These are phyloP conservation scores for Trametes hirsuta DNA, from an alignment of 1,284 basidiomycete genomes.

Conservation along the genomic window DNA sequence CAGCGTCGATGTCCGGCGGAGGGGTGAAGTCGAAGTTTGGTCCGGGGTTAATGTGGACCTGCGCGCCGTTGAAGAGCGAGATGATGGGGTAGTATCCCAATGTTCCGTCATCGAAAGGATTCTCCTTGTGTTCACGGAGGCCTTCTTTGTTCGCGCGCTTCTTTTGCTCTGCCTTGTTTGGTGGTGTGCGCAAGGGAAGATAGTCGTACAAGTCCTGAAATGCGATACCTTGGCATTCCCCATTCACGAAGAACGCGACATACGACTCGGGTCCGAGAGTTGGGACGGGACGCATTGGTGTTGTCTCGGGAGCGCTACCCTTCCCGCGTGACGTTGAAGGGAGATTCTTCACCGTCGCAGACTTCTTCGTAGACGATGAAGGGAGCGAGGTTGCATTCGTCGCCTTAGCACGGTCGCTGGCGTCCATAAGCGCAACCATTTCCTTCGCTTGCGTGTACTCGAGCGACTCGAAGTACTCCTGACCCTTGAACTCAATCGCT, in stretches of 20 bases:
- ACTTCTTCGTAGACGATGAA: conserved; percentile 63
- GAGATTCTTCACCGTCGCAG: conserved; percentile 66
- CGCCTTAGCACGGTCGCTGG: conserved; percentile 48
- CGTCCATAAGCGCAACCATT: conserved; percentile 86
- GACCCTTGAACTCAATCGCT: conserved; percentile 94
- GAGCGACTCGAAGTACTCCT: conserved; percentile 93
- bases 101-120: conserved; percentile 91
- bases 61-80: conserved; percentile 90
- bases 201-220: conserved; percentile 93
- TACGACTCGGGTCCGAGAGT: conserved; percentile 69
- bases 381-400: conserved; percentile 60
- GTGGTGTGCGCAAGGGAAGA: conserved; percentile 76
- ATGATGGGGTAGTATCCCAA: conserved; percentile 96
- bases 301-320: conserved; percentile 34
- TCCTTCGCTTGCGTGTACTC: conserved; percentile 94
- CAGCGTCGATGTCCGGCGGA: conserved; percentile 68
- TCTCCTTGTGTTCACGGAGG: conserved; percentile 75
- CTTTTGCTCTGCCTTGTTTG: conserved; percentile 53
- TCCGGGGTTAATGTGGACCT: conserved; percentile 85
- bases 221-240: conserved; percentile 83
- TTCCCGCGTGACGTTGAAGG: conserved; percentile 43
- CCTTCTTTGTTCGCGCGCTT: conserved; percentile 63
- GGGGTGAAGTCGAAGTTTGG: conserved; percentile 85
- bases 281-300: conserved; percentile 68
- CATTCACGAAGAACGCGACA: conserved; percentile 93